A percentile compares a stretch with the other conserved stretches of the same genome.
Evolutionary conservation across 768 basidiomycete genomes (phyloP).

Genomic region (Lactarius indigo): DNA sequence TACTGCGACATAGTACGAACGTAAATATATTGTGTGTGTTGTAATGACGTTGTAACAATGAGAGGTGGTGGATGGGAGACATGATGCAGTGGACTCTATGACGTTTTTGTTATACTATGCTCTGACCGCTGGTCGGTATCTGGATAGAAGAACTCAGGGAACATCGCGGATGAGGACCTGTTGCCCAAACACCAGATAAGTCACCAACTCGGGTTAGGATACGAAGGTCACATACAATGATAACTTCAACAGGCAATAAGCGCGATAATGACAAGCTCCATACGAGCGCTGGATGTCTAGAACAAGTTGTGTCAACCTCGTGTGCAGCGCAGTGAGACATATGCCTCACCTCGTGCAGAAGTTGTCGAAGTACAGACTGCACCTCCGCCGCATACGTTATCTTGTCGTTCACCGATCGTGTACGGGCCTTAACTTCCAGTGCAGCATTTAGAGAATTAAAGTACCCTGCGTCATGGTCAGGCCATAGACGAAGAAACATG

Average conservation of each 20-base stretch:
- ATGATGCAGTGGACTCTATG: not conserved
- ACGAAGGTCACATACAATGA: constrained; percentile 57
- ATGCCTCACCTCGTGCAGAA: constrained; percentile 18
- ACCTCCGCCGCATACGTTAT: constrained; percentile 88
- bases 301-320: constrained; percentile 12
- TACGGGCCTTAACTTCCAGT: constrained; percentile 80
- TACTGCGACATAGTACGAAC: not conserved
- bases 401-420: constrained; percentile 83
- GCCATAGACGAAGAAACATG: not conserved
- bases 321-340: constrained; percentile 4
- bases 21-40: not conserved
- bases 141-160: constrained; percentile 65
- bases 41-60: not conserved
- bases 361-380: constrained; percentile 83
- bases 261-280: constrained; percentile 94
- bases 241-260: constrained; percentile 95
- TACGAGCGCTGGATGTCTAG: constrained; percentile 83
- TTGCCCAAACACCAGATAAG: constrained; percentile 5
- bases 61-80: constrained; percentile 1
- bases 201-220: not conserved
- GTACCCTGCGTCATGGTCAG: constrained; percentile 45
- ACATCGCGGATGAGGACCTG: constrained; percentile 76
- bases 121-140: not conserved
- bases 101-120: constrained; percentile 1
- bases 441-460: constrained; percentile 85